Conservation (phyloP, 2,329 filamentous ascomycete genomes). For the Raffaelea arxii region DNA sequence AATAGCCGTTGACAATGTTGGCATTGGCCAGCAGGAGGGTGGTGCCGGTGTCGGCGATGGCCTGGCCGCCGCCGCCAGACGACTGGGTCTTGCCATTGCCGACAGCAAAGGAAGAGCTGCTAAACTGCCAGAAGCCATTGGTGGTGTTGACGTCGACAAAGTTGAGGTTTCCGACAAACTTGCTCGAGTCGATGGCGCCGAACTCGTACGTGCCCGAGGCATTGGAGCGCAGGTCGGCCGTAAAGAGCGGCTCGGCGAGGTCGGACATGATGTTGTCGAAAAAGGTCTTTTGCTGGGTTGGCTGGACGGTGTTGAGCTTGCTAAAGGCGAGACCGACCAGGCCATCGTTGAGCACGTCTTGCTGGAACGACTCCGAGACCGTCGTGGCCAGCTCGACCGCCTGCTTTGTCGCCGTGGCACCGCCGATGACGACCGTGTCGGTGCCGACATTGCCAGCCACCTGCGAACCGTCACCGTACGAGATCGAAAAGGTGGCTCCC, state of each 20-base stretch:
- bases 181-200: constrained; percentile 41
- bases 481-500: constrained; percentile 49
- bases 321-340: constrained; percentile 60
- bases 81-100: constrained; percentile 28
- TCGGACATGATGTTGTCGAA: constrained; percentile 42
- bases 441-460: constrained; percentile 56
- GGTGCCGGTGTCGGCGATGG: constrained; percentile 50
- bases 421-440: constrained; percentile 60
- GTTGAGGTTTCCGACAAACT: constrained; percentile 42
- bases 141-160: constrained; percentile 42
- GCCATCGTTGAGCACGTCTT: constrained; percentile 55
- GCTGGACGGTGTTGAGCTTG: constrained; percentile 53
- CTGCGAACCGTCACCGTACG: constrained; percentile 59
- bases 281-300: constrained; percentile 58
- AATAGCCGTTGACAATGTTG: constrained; percentile 39
- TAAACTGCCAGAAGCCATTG: constrained; percentile 61
- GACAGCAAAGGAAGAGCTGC: constrained; percentile 46
- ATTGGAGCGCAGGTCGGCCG: constrained; percentile 53
- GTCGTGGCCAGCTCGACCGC: constrained; percentile 56
- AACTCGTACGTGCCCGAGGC: constrained; percentile 39
- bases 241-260: constrained; percentile 58
- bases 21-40: constrained; percentile 52
- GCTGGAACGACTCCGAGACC: constrained; percentile 47
- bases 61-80: constrained; percentile 28
- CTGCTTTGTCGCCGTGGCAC: constrained; percentile 49